A percentile compares a stretch with the other conserved stretches of the same genome.
These are phyloP conservation scores for Gaeumannomyces sp. DNA, from an alignment of 2,329 filamentous ascomycete genomes.

Conservation along the genomic window DNA sequence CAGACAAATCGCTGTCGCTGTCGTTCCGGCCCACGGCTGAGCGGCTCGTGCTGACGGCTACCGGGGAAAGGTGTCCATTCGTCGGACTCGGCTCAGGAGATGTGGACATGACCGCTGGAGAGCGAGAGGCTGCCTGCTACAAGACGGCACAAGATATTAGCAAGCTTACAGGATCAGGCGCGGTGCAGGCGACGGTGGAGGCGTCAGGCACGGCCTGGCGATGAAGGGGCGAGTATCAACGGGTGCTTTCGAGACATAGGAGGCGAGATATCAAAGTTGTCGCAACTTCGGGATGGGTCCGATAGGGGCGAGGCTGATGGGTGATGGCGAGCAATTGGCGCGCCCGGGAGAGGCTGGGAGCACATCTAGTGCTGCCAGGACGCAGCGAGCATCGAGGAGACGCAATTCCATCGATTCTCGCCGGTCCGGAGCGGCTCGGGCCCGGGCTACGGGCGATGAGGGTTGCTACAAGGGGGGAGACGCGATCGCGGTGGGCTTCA, in stretches of 20 bases:
- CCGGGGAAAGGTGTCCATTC: conserved; percentile 60
- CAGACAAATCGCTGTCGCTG: conserved; percentile 72
- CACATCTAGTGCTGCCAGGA: conserved; percentile 18
- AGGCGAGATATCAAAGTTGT: conserved; percentile 30
- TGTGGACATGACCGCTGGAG: conserved; percentile 58
- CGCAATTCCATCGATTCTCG: conserved; percentile 30
- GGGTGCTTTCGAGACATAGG: background rate
- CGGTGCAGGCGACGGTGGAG: background rate
- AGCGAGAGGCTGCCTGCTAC: conserved; percentile 56
- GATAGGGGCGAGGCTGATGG: conserved; percentile 44
- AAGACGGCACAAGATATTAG: conserved; percentile 42
- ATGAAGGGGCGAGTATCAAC: background rate
- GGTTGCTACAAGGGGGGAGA: conserved; percentile 3
- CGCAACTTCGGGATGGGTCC: conserved; percentile 34
- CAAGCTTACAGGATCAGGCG: conserved; percentile 16
- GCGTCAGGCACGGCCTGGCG: conserved; percentile 2
- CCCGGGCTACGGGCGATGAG: background rate
- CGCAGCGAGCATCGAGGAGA: conserved; percentile 27
- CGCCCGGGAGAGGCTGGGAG: conserved; percentile 19
- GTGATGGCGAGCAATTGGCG: conserved; percentile 39
- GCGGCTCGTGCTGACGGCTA: conserved; percentile 37
- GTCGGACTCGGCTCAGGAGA: conserved; percentile 54
- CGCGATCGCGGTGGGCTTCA: conserved; percentile 10
- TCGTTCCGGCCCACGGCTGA: conserved; percentile 37
- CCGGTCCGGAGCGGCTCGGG: conserved; percentile 13